Evolutionary conservation across 2,329 filamentous ascomycete genomes (phyloP).

Genomic region (Exophiala alcalophila): DNA sequence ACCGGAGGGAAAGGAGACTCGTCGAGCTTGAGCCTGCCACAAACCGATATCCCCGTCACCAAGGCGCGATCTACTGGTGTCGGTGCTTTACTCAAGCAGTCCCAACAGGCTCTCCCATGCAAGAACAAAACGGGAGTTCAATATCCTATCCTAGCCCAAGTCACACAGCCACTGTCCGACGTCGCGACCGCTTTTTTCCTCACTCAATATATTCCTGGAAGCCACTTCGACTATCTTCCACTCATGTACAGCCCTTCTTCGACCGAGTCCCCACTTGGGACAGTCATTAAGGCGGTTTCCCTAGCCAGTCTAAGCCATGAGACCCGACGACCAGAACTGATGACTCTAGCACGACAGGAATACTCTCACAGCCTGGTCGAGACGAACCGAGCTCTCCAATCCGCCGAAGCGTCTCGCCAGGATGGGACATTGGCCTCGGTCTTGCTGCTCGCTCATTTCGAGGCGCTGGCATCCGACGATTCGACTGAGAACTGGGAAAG

Average conservation of each 20-base stretch:
- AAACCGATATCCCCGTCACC: too few species aligned
- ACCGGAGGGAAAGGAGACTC: neutral
- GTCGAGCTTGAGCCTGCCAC: too few species aligned
- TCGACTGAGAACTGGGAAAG: neutral
- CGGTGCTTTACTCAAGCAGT: too few species aligned
- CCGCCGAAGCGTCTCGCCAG: constrained; percentile 1
- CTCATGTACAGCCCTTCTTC: constrained; percentile 1
- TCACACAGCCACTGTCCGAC: constrained; percentile 7
- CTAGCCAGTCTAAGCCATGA: constrained; percentile 14
- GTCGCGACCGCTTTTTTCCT: constrained; percentile 15
- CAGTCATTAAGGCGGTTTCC: constrained; percentile 7
- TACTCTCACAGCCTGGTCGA: constrained; percentile 8
- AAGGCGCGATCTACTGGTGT: too few species aligned
- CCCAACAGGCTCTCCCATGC: too few species aligned
- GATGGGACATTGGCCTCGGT: constrained; percentile 11
- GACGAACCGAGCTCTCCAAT: constrained; percentile 12
- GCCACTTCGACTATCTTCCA: constrained; percentile 20
- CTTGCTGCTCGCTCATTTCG: constrained; percentile 16
- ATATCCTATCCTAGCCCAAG: neutral
- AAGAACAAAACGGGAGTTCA: too few species aligned
- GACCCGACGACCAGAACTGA: constrained; percentile 4
- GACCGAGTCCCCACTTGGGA: neutral
- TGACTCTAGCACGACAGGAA: constrained; percentile 8
- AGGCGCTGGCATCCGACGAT: constrained; percentile 9
- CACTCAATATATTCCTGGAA: constrained; percentile 12